Base-by-base conservation (phyloP, 73 alveolate species). In the Symbiodinium pilosum region DNA sequence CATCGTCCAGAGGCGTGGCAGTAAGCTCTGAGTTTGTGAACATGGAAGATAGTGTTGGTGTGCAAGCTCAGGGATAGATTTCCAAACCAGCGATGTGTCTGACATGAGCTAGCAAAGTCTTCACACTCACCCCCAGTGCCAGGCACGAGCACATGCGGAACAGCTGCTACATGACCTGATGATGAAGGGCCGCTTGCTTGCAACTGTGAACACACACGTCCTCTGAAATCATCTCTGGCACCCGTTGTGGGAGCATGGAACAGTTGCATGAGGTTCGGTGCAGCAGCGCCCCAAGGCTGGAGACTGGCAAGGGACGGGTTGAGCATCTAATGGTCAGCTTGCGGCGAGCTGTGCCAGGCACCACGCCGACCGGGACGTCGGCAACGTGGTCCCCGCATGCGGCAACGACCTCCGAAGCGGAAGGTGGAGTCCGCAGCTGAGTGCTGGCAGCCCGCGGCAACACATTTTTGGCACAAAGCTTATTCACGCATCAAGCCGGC, bases 91-190 rank as follows among this genome's bases (percentile, higher is more conserved):
- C 77, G 20, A 24, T 24, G 28, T 24, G 32, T 56, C 77, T 56
- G 77, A 56, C 20, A 56, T 24, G 28, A 30, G 77, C 20, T 24
- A 56, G 32, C 1, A 56, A 24, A 56, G 28, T 56, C 14, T 56
- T 2, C 28, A 0, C 3, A 0, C 42, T 69, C 18, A 21, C 84
- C 40, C 84, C 16, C 40, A 21, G 34, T 28, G 16, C 40, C 93
- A 86, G 93, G 93, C 81, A 20, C 75, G 93, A 34, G 83, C 93
- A 20, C 34, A 86, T 86, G 93, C 93, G 43, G 93, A 86, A 39
- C 51, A 44, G 77, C 77, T 86, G 36, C 93, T 86, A 34, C 54
- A 43, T 47, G 93, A 86, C 59, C 75, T 86, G 81, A 86, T 86
- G 83, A 86, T 86, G 93, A 86, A 86, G 40, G 93, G 93, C 73